Conservation (phyloP, 2,329 filamentous ascomycete genomes). For the Colletotrichum scovillei region DNA sequence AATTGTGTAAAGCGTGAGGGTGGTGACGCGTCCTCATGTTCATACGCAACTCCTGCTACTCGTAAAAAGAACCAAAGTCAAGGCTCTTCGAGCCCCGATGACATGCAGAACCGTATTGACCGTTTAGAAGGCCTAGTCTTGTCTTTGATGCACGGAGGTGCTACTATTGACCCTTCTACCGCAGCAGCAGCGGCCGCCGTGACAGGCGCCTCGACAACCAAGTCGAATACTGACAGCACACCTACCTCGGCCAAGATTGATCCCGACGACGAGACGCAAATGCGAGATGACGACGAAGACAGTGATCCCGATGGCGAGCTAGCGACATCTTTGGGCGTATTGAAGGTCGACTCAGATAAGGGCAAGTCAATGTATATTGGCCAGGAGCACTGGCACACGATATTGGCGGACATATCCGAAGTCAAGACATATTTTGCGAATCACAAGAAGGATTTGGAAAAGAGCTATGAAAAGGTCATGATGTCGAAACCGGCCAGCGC, state of each 20-base stretch:
- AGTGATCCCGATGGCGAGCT: slow-evolving; percentile 77
- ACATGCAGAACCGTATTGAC: slow-evolving; percentile 99
- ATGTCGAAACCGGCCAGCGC: slow-evolving; percentile 71
- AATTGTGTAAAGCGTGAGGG: slow-evolving; percentile 95
- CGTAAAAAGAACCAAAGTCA: slow-evolving; percentile 80
- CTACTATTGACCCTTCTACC: slow-evolving; percentile 57
- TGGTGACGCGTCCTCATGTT: slow-evolving; percentile 82
- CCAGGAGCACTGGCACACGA: slow-evolving; percentile 84
- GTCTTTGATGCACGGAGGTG: slow-evolving; percentile 91
- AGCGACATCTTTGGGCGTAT: slow-evolving; percentile 80
- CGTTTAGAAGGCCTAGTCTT: slow-evolving; percentile 91
- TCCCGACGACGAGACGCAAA: slow-evolving; percentile 62
- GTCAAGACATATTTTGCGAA: slow-evolving; percentile 90
- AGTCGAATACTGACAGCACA: slow-evolving; percentile 54
- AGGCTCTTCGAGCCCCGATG: slow-evolving; percentile 77
- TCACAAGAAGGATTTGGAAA: slow-evolving; percentile 90
- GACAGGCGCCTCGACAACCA: slow-evolving; percentile 37
- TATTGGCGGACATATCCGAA: slow-evolving; percentile 86
- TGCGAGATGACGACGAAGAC: slow-evolving; percentile 66
- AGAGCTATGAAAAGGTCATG: slow-evolving; percentile 81
- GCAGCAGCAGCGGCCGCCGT: slow-evolving; percentile 45
- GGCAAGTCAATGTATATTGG: slow-evolving; percentile 85
- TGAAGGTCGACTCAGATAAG: slow-evolving; percentile 83
- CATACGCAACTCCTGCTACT: slow-evolving; percentile 78
- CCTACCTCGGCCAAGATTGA: slow-evolving; percentile 60